Percentiles rank a stretch among this genome's conserved stretches.
These are phyloP conservation scores for Dioszegia crocea DNA, from an alignment of 768 basidiomycete species.

Conservation along the genomic window DNA sequence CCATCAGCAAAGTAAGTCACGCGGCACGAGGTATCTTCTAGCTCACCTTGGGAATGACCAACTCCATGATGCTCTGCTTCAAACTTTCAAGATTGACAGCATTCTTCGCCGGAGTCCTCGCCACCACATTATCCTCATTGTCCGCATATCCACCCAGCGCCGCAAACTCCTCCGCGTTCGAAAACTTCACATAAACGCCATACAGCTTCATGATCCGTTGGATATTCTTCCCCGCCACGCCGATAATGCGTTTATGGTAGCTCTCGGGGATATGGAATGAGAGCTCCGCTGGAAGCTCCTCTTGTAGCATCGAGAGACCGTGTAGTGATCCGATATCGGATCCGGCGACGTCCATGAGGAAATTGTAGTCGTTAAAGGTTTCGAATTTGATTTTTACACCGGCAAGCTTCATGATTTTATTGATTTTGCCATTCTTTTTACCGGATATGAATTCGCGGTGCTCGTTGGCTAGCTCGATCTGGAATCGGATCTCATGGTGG, in stretches of 20 bases:
- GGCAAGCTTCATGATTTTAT: slow-evolving; percentile 98
- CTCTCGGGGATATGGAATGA: slow-evolving; percentile 98
- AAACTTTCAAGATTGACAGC: slow-evolving; percentile 89
- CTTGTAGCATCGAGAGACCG: slow-evolving; percentile 83
- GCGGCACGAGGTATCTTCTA: too few relatives aligned
- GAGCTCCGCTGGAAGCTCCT: slow-evolving; percentile 96
- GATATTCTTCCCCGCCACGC: slow-evolving; percentile 94
- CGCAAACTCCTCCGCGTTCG: slow-evolving; percentile 95
- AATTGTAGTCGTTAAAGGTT: slow-evolving; percentile 86
- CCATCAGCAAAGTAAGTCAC: background rate
- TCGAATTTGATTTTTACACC: slow-evolving; percentile 99
- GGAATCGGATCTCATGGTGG: slow-evolving; percentile 96
- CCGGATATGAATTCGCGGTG: slow-evolving; percentile 98
- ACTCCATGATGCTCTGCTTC: slow-evolving; percentile 94
- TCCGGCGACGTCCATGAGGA: slow-evolving; percentile 85
- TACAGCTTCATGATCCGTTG: slow-evolving; percentile 99
- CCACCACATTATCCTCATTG: slow-evolving; percentile 97
- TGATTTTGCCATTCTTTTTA: slow-evolving; percentile 99
- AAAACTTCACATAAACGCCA: slow-evolving; percentile 99
- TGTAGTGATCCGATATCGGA: slow-evolving; percentile 78
- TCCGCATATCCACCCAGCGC: slow-evolving; percentile 90
- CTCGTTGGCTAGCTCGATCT: slow-evolving; percentile 95
- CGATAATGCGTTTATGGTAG: slow-evolving; percentile 98
- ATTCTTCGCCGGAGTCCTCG: slow-evolving; percentile 97
- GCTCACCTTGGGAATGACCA: slow-evolving; percentile 91